Evolutionary conservation across 176 grass and related monocot genomes (phyloP).

Genomic region (Leersia perrieri): DNA sequence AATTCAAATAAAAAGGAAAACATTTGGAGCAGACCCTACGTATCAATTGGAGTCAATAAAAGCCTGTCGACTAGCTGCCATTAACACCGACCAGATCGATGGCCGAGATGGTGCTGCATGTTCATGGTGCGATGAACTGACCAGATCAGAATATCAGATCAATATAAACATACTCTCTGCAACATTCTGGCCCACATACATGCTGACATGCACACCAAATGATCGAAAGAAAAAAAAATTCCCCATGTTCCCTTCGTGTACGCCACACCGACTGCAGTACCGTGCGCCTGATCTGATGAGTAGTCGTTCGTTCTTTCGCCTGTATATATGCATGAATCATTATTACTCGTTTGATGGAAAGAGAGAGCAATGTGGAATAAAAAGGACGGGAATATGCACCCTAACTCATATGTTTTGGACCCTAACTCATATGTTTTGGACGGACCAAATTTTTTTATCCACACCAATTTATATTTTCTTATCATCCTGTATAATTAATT

Average conservation of each 20-base stretch:
- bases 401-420: no score
- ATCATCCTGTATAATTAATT: no score
- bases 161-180: neutral
- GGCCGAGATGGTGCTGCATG: neutral
- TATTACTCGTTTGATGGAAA: constrained; percentile 7
- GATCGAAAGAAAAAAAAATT: neutral
- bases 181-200: neutral
- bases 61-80: neutral
- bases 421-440: no score
- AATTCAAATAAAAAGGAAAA: no score
- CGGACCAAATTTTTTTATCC: no score
- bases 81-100: neutral
- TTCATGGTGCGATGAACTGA: constrained; percentile 8
- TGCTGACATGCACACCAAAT: neutral
- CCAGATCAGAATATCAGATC: neutral
- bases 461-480: no score
- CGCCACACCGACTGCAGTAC: neutral
- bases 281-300: neutral
- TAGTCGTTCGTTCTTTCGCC: neutral
- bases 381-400: no score
- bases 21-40: no score
- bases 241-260: neutral
- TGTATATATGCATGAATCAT: neutral
- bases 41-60: neutral
- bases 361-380: no score